Evolutionary conservation across 768 basidiomycete genomes (phyloP).

Genomic region (Tricholomella constricta): DNA sequence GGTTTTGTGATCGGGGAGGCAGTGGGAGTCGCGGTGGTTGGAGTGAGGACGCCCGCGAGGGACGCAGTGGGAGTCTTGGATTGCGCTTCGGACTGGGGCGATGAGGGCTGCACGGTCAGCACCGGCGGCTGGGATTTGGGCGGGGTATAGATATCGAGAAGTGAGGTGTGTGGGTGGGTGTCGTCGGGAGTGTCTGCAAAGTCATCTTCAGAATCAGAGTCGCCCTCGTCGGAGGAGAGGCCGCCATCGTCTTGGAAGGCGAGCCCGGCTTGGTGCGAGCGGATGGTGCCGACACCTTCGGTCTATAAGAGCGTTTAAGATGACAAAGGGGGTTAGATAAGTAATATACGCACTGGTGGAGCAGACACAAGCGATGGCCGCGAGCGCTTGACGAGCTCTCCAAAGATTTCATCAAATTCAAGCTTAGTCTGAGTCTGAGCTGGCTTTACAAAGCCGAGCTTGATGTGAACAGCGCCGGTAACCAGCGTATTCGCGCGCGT

Average conservation of each 20-base stretch:
- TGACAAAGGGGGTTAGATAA: not conserved
- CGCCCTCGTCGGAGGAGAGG: conserved; percentile 49
- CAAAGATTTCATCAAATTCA: conserved; percentile 61
- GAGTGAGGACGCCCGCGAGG: conserved; percentile 7
- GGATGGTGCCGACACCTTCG: conserved; percentile 82
- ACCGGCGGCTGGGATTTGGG: not conserved
- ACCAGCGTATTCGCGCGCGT: conserved; percentile 41
- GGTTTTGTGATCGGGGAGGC: not conserved
- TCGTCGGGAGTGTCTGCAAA: not conserved
- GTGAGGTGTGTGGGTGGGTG: not conserved
- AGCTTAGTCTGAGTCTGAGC: conserved; percentile 45
- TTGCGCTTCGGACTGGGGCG: not conserved
- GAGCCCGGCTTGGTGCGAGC: conserved; percentile 50
- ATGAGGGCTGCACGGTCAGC: conserved; percentile 12
- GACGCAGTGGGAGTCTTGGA: not conserved
- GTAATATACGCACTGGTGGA: conserved; percentile 64
- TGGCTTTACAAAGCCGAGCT: conserved; percentile 49
- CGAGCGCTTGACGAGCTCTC: conserved; percentile 62
- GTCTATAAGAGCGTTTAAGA: conserved; percentile 48
- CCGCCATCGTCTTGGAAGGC: conserved; percentile 77
- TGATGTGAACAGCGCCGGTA: conserved; percentile 44
- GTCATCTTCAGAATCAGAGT: conserved; percentile 29
- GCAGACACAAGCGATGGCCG: conserved; percentile 71
- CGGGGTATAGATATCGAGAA: not conserved
- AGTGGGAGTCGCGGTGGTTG: not conserved